phyloP scores from a whole-genome alignment of 257 asterid genomes.

The Thymus mandschuricus region DNA sequence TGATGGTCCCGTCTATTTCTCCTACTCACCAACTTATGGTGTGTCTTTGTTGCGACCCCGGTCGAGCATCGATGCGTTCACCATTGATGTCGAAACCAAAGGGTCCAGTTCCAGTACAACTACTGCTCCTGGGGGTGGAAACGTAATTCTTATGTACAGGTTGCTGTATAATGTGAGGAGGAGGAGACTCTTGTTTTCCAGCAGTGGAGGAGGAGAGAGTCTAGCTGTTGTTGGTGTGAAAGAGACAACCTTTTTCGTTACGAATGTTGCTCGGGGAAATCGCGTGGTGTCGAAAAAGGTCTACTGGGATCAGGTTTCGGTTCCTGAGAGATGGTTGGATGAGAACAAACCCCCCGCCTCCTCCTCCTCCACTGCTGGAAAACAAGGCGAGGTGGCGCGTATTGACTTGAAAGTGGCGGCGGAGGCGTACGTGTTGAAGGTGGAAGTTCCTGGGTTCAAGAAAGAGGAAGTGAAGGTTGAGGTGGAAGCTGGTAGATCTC shows the following conservation, averaged over 20 bases:
- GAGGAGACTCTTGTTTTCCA: no score
- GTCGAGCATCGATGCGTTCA: neutral
- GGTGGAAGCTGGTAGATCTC: slow-evolving; percentile 28
- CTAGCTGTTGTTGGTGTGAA: neutral
- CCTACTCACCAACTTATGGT: neutral
- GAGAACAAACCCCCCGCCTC: neutral
- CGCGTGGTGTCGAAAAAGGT: neutral
- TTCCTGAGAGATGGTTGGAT: neutral
- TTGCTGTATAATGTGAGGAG: neutral
- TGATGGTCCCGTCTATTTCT: slow-evolving; percentile 13
- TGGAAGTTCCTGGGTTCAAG: slow-evolving; percentile 21
- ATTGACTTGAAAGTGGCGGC: slow-evolving; percentile 25
- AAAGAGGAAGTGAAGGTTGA: slow-evolving; percentile 29
- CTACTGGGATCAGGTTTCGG: slow-evolving; percentile 1
- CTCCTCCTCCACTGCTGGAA: slow-evolving; percentile 4
- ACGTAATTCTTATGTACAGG: neutral
- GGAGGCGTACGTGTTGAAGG: slow-evolving; percentile 20
- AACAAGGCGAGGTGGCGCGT: slow-evolving; percentile 28
- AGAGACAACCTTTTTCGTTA: neutral
- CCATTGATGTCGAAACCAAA: neutral
- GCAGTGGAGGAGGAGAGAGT: no score
- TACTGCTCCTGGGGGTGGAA: neutral
- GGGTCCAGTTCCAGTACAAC: neutral
- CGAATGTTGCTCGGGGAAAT: neutral
- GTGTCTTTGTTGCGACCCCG: neutral